Base-by-base conservation (phyloP, 805 yeast species). In the Starmerella vitae region DNA sequence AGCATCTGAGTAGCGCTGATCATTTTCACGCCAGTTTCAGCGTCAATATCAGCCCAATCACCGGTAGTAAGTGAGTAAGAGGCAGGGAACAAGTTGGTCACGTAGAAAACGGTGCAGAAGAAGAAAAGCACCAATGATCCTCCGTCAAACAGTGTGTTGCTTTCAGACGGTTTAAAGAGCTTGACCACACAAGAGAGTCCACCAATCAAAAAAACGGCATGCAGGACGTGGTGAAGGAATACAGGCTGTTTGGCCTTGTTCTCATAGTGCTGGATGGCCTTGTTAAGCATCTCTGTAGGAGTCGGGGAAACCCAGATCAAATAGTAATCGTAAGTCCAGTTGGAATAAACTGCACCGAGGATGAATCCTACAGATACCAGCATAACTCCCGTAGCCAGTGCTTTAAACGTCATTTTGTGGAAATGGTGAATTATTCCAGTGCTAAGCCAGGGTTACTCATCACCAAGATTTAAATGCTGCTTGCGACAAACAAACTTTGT, bases 21-120 rank as follows among this genome's bases (percentile, higher is more conserved):
- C 29, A 91, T 94, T 48, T 82, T 83, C 53, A 88, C 62, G 22
- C 97, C 97, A 18, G 93, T 82, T 44, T 68, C 67, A 57, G 71
- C 74, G 53, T 81, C 82, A 36, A 91, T 94, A 37, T 88, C 97
- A 49, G 95, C 97, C 97, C 97, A 88, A 44, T 74, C 66, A 32
- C 85, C 86, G 42, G 70, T 60, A 20, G 74, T 51, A 39, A 83
- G 72, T 41, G 86, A 72, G 49, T 70, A 70, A 29, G 77, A 65
- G 39, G 97, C 97, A 38, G 80, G 73, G 55, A 83, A 71, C 49
- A 88, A 66, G 63, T 91, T 91, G 46, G 94, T 79, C 53, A 88
- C 64, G 60, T 85, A 91, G 51, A 88, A 71, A 52, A 88, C 74
- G 33, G 80, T 62, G 15, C 79, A 80, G 27, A 76, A 63, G 58